Base-by-base conservation (phyloP, 768 basidiomycete species). In the Ramaria sp. region DNA sequence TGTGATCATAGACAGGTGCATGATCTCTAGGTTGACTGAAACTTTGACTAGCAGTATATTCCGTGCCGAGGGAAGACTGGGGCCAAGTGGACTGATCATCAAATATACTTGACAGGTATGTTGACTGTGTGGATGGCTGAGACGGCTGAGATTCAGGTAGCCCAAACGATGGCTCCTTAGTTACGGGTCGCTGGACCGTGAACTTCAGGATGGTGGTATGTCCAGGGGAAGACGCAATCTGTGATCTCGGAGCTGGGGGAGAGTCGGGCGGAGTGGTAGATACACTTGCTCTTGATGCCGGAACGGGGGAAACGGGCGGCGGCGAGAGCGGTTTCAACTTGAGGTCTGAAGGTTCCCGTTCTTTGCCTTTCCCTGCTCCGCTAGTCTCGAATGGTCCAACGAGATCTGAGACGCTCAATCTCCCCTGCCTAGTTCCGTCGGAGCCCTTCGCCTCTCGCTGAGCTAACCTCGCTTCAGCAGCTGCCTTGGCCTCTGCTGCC, bases 391-490 rank as follows among this genome's bases (percentile, higher is more conserved):
- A 70, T n/a, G 66, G 61, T 5, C 73, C 70, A 59, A 74, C 75
- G n/a, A 86, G 71, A 58, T 88, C 85, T 7, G 81, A 81, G 24
- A 86, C 59, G 63, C 83, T 82, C 49, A 84, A 68, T 34, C 76
- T 76, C 33, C 69, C 68, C 31, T 70, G 55, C 64, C 12, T 39
- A 60, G 46, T 63, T 24, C 17, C 56, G 46, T 56, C 49, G 11
- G 67, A 59, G 66, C 64, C 49, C 73, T 69, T 31, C 54, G 42
- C 27, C 63, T 62, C 78, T 57, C 85, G 71, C 65, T 88, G 78
- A 1, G 81, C 84, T 22, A 90, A 74, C 57, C 79, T 76, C 5
- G 81, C 85, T 67, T 89, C 84, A 7, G 86, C 85, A 42, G 78
- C 83, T 70, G 69, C 80, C 66, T 65, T 79, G 13, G 78, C 87